These are phyloP conservation scores for Crucibulum laeve DNA, from an alignment of 768 basidiomycete genomes.

Conservation along the genomic window DNA sequence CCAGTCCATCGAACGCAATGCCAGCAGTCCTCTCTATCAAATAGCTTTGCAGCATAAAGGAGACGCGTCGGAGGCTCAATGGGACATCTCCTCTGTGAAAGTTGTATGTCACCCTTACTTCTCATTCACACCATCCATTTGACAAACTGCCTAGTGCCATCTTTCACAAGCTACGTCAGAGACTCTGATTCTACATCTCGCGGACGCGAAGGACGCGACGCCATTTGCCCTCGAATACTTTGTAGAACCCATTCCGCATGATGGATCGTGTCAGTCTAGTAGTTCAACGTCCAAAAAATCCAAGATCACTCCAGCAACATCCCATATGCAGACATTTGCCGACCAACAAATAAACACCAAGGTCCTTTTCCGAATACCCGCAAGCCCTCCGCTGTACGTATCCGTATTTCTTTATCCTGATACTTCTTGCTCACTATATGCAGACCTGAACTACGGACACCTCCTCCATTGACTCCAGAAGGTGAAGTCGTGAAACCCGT, in stretches of 20 bases:
- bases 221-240: constrained; percentile 75
- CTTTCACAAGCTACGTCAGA: constrained; percentile 51
- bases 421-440: constrained; percentile 3
- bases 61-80: constrained; percentile 38
- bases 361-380: constrained; percentile 37
- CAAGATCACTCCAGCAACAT: constrained; percentile 8
- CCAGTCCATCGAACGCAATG: constrained; percentile 22
- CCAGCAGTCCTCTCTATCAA: constrained; percentile 58
- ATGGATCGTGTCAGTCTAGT: constrained; percentile 73
- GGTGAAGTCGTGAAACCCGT: constrained; percentile 58
- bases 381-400: constrained; percentile 55
- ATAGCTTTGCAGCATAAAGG: constrained; percentile 54
- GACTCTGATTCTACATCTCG: constrained; percentile 51
- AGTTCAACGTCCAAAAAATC: constrained; percentile 26
- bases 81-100: constrained; percentile 60
- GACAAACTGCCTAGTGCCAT: constrained; percentile 52
- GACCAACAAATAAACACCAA: constrained; percentile 44
- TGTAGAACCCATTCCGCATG: constrained; percentile 59
- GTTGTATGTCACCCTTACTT: constrained; percentile 34
- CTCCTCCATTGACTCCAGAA: constrained; percentile 61
- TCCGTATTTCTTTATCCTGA: neutral
- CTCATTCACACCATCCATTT: constrained; percentile 4
- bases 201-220: constrained; percentile 28
- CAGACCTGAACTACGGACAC: constrained; percentile 66
- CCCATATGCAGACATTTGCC: constrained; percentile 17